Evolutionary conservation across 2,329 filamentous ascomycete genomes (phyloP).

Genomic region (Aspergillus tubingensis): DNA sequence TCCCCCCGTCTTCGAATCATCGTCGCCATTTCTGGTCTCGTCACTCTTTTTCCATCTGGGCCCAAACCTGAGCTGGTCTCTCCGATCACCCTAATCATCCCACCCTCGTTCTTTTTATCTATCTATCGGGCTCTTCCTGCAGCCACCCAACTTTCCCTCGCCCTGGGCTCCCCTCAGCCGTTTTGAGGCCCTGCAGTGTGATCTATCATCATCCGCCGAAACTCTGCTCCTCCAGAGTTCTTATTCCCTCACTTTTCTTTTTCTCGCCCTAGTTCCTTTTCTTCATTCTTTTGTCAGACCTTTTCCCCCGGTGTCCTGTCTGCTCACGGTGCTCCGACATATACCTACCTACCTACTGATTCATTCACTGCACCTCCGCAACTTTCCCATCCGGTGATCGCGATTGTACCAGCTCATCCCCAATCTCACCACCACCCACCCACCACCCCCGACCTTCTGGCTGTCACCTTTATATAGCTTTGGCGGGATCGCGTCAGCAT

Average conservation of each 20-base stretch:
- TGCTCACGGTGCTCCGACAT: not conserved
- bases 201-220: conserved; percentile 11
- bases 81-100: conserved; percentile 4
- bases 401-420: conserved; percentile 5
- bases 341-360: not conserved
- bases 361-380: not conserved
- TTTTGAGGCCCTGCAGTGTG: conserved; percentile 8
- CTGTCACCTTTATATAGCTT: conserved; percentile 10
- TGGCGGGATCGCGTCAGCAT: conserved; percentile 36
- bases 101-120: conserved; percentile 13
- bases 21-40: conserved; percentile 1
- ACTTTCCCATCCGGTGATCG: not conserved
- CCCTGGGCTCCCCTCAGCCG: conserved; percentile 1
- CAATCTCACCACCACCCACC: not conserved
- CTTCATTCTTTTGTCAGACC: not conserved
- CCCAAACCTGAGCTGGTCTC: conserved; percentile 10
- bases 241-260: conserved; percentile 5
- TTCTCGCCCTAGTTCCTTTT: conserved; percentile 6
- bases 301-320: not conserved
- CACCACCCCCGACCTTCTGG: conserved; percentile 10
- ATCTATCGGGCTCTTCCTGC: conserved; percentile 7
- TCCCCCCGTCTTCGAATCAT: conserved; percentile 7
- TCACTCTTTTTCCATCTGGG: not conserved
- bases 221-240: not conserved
- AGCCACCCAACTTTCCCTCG: conserved; percentile 9